These are phyloP conservation scores for Bonia amplexicaulis DNA, from an alignment of 176 grass and related monocot species.

Conservation along the genomic window DNA sequence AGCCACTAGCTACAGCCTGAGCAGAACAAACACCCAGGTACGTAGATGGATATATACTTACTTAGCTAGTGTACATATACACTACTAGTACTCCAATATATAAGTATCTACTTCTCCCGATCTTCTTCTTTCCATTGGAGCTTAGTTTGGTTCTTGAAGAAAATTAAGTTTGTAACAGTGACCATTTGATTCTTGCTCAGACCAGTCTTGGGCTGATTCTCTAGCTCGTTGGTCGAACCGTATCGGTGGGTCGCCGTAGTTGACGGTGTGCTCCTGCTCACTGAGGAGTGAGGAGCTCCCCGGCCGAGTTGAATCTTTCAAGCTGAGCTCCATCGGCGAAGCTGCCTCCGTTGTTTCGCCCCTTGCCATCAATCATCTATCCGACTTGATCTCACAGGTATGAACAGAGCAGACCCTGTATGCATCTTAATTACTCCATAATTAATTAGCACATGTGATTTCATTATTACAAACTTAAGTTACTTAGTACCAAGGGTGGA, in stretches of 20 bases:
- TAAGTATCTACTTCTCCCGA: not conserved
- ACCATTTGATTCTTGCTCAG: not conserved
- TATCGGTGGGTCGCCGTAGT: not conserved
- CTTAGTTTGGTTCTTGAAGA: slow-evolving; percentile 1
- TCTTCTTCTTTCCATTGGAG: not conserved
- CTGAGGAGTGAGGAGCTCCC: not conserved
- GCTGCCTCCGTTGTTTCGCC: not conserved
- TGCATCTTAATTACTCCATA: not conserved
- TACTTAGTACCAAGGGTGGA: not conserved
- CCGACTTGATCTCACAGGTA: slow-evolving; percentile 21
- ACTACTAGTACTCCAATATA: not conserved
- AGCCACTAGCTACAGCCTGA: not conserved
- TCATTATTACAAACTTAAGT: slow-evolving; percentile 19
- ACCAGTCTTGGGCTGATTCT: not conserved
- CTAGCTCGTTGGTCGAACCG: not conserved
- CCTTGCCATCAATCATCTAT: slow-evolving; percentile 2
- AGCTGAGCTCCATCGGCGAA: not conserved
- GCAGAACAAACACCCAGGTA: not conserved
- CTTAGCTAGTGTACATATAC: not conserved
- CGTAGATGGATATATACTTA: not conserved
- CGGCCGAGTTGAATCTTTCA: not conserved
- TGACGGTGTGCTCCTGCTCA: not conserved
- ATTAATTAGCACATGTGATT: slow-evolving; percentile 20
- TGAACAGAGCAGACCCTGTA: not conserved
- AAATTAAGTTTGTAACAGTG: not conserved